Base-by-base conservation (phyloP, 192 early-diverging fungal species). In the Bifiguratus adelaidae region DNA sequence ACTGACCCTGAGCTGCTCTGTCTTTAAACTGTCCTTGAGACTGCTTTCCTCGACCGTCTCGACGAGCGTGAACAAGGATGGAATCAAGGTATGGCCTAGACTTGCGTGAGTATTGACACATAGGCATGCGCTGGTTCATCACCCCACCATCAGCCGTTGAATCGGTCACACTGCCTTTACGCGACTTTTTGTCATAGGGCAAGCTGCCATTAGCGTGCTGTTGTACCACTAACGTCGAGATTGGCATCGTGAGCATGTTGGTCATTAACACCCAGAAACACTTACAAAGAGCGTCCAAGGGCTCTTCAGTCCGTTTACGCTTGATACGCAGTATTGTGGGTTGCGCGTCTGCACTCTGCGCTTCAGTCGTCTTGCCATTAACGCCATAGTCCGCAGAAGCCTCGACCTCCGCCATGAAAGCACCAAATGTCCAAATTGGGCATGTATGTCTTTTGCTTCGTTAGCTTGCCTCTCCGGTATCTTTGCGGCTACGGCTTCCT, bases 401-500 rank as follows among this genome's bases (percentile, higher is more conserved):
- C n/a, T n/a, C n/a, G n/a, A n/a, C n/a, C n/a, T n/a, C n/a, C n/a
- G n/a, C n/a, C n/a, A n/a, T n/a, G n/a, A n/a, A n/a, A n/a, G n/a
- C n/a, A n/a, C n/a, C n/a, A n/a, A n/a, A n/a, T n/a, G n/a, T n/a
- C n/a, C n/a, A n/a, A n/a, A n/a, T n/a, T n/a, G n/a, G n/a, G n/a
- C n/a, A n/a, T n/a, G n/a, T n/a, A 53, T 36, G 26, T 61, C 67
- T 2, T 73, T 68, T 41, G 52, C 74, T 19, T 48, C 61, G n/a
- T 57, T 55, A 30, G 68, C 76, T 2, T 47, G 70, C 41, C 57
- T 81, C 4, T 82, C 82, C 18, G 90, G 90, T 3, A 52, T 71
- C 2, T 79, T 85, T 58, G 90, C 86, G 0, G 72, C 85, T 29
- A 61, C 84, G 15, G 76, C 88, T 25, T 88, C 85, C 8, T 79